Conservation (phyloP, 192 early-diverging fungal genomes). For the Gryganskiella cystojenkinii region DNA sequence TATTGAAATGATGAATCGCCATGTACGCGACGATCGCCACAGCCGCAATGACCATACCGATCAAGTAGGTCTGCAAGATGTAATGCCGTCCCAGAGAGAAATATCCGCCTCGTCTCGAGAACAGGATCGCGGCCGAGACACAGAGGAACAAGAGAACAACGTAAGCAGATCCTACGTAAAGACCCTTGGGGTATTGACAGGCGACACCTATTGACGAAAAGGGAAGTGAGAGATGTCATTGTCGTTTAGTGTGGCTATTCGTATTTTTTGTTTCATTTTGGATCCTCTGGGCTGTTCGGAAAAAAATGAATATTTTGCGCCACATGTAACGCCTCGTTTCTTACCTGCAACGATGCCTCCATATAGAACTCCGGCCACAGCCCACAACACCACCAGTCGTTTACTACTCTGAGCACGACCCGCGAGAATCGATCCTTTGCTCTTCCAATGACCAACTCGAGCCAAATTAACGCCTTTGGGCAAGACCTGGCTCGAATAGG, state of each 20-base stretch:
- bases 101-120: not conserved
- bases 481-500: conserved; percentile 54
- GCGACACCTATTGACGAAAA: conserved; percentile 23
- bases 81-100: conserved; percentile 36
- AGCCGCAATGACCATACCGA: conserved; percentile 19
- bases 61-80: conserved; percentile 46
- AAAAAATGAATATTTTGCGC: not conserved
- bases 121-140: conserved; percentile 5
- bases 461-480: conserved; percentile 9
- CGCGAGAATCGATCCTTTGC: not conserved
- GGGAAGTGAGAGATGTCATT: not conserved
- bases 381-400: conserved; percentile 26
- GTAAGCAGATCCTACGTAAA: conserved; percentile 33
- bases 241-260: not conserved
- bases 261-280: not conserved
- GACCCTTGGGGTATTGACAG: conserved; percentile 48
- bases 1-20: conserved; percentile 22
- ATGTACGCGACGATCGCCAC: conserved; percentile 37
- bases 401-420: conserved; percentile 8
- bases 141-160: conserved; percentile 12
- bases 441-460: conserved; percentile 13
- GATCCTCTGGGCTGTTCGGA: no score
- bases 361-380: conserved; percentile 31
- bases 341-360: conserved; percentile 52
- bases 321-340: not conserved